phyloP scores from a whole-genome alignment of 352 stramenopile species.

The Peronosclerospora sorghi region DNA sequence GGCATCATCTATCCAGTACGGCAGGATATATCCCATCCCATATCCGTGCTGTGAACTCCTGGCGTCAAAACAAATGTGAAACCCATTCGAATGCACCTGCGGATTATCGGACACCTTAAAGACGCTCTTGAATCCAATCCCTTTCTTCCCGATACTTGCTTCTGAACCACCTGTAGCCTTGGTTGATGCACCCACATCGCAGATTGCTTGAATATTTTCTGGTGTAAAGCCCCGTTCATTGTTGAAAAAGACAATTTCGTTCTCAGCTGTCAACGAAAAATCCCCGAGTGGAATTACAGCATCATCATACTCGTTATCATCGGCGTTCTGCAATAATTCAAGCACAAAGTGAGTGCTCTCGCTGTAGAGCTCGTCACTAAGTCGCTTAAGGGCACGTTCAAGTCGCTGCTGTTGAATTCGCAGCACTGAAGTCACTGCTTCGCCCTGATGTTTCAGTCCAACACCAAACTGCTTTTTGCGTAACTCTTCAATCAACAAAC shows the following conservation, averaged over 20 bases:
- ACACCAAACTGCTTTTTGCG: slow-evolving; percentile 73
- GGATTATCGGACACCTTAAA: slow-evolving; percentile 80
- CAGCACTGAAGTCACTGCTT: slow-evolving; percentile 43
- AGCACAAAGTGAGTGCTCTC: slow-evolving; percentile 84
- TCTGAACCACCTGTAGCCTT: slow-evolving; percentile 29
- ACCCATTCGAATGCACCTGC: slow-evolving; percentile 83
- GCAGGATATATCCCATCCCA: slow-evolving; percentile 69
- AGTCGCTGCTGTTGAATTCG: slow-evolving; percentile 67
- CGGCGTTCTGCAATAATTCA: slow-evolving; percentile 81
- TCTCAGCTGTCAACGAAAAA: slow-evolving; percentile 40
- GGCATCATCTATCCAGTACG: slow-evolving; percentile 57
- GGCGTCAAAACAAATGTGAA: slow-evolving; percentile 75
- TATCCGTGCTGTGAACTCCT: slow-evolving; percentile 28
- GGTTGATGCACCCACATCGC: slow-evolving; percentile 78
- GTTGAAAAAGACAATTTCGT: slow-evolving; percentile 70
- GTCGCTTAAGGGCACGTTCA: slow-evolving; percentile 70
- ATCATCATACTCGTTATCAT: slow-evolving; percentile 64
- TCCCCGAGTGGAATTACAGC: slow-evolving; percentile 34
- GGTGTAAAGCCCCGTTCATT: slow-evolving; percentile 76
- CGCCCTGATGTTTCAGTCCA: slow-evolving; percentile 49
- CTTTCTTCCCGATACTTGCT: slow-evolving; percentile 83
- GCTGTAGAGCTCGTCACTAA: slow-evolving; percentile 81
- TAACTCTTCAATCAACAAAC: slow-evolving; percentile 46
- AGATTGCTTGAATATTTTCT: slow-evolving; percentile 74
- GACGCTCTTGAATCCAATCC: slow-evolving; percentile 87